These are phyloP conservation scores for Paraconiothyrium brasiliense DNA, from an alignment of 2,329 filamentous ascomycete genomes.

Conservation along the genomic window DNA sequence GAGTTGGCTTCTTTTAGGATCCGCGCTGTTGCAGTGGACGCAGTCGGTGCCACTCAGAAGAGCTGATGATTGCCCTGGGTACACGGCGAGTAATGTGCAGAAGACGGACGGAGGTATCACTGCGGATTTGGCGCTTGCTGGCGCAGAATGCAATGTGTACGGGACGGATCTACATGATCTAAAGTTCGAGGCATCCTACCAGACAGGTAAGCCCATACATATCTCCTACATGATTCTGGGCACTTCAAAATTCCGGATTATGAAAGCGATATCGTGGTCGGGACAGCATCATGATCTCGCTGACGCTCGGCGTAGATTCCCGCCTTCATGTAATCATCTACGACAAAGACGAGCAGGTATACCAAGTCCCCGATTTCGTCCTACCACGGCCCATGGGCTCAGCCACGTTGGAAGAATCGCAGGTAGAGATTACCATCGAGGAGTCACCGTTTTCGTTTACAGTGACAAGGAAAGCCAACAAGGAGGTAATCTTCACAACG, in stretches of 20 bases:
- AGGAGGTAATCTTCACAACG: constrained; percentile 73
- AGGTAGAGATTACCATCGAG: constrained; percentile 63
- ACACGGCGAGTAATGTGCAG: constrained; percentile 69
- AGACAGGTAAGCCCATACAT: constrained; percentile 58
- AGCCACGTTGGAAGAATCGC: constrained; percentile 44
- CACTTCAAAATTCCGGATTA: neutral
- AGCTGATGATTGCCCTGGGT: constrained; percentile 68
- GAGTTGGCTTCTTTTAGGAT: constrained; percentile 32
- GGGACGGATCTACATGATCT: constrained; percentile 65
- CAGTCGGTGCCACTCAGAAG: constrained; percentile 32
- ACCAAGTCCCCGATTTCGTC: constrained; percentile 76
- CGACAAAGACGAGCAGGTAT: constrained; percentile 73
- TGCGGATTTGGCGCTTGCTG: constrained; percentile 75
- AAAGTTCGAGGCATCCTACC: constrained; percentile 67
- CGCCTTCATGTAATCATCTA: constrained; percentile 78
- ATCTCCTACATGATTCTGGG: neutral
- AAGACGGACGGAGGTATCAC: constrained; percentile 65
- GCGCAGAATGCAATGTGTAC: constrained; percentile 68
- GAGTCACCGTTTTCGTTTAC: constrained; percentile 73
- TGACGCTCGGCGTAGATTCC: constrained; percentile 56
- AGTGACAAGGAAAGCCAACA: constrained; percentile 65
- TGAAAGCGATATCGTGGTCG: neutral
- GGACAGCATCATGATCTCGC: neutral
- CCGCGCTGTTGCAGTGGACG: constrained; percentile 32
- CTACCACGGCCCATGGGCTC: constrained; percentile 66